These are phyloP conservation scores for Saccharomyces uvarum DNA, from an alignment of 1,139 yeast species.

Conservation along the genomic window DNA sequence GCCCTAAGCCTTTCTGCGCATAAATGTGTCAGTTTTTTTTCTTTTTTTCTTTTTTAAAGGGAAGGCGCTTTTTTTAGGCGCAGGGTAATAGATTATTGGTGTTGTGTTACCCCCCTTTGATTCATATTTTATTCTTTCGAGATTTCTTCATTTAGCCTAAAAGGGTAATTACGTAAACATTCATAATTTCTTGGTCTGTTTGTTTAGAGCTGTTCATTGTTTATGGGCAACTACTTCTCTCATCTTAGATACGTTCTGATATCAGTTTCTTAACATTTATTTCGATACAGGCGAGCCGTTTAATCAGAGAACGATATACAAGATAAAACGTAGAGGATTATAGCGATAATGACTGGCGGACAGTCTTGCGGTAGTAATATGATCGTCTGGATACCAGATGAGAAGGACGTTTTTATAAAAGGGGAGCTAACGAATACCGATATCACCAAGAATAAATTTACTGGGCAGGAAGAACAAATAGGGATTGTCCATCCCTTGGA, in stretches of 20 bases:
- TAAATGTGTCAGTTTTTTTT: too few relatives aligned
- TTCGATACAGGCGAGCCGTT: too few relatives aligned
- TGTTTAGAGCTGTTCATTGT: background rate
- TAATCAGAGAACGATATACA: background rate
- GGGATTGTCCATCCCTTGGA: slow-evolving; percentile 8
- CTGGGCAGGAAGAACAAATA: slow-evolving; percentile 16
- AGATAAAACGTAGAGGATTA: background rate
- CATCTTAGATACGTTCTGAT: background rate
- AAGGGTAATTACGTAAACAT: background rate
- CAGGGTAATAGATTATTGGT: background rate
- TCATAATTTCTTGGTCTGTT: background rate
- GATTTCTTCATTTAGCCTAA: background rate
- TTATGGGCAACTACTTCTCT: background rate
- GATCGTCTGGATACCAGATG: slow-evolving; percentile 75
- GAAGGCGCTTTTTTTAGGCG: too few relatives aligned
- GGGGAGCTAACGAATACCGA: slow-evolving; percentile 46
- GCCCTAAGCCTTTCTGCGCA: too few relatives aligned
- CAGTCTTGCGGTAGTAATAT: background rate
- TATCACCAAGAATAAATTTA: slow-evolving; percentile 16
- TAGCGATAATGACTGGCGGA: background rate
- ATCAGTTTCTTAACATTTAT: background rate
- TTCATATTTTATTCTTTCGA: background rate
- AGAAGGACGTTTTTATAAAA: slow-evolving; percentile 53
- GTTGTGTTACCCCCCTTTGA: background rate
- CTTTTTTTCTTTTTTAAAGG: too few relatives aligned